These are phyloP conservation scores for Ustilago lituana DNA, from an alignment of 1,284 basidiomycete genomes.

Conservation along the genomic window DNA sequence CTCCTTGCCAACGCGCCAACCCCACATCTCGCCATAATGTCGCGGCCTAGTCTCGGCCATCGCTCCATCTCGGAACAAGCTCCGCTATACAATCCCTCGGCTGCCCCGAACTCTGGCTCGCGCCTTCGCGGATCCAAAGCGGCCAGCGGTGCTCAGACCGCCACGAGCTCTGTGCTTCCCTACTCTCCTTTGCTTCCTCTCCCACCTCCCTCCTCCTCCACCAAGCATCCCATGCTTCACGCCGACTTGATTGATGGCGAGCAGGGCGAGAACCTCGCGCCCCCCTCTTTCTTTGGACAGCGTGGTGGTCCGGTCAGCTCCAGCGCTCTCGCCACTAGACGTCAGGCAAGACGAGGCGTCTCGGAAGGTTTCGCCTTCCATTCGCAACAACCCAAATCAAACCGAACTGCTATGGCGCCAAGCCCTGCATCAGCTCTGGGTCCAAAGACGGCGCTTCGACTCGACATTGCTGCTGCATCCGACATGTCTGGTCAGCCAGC, in stretches of 20 bases:
- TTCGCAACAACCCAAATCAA: constrained; percentile 5
- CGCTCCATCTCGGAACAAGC: constrained; percentile 47
- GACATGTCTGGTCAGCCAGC: constrained; percentile 8
- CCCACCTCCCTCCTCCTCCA: constrained; percentile 17
- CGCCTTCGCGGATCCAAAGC: constrained; percentile 30
- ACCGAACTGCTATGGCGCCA: constrained; percentile 1
- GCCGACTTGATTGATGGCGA: constrained; percentile 7
- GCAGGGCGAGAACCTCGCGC: constrained; percentile 22
- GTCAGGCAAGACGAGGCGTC: constrained; percentile 27
- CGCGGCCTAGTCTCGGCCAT: constrained; percentile 29
- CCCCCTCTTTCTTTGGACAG: neutral
- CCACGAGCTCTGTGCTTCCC: constrained; percentile 28
- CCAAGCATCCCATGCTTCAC: neutral
- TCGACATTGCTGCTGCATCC: constrained; percentile 35
- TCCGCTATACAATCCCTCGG: constrained; percentile 30
- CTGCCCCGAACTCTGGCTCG: constrained; percentile 21
- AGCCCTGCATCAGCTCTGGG: constrained; percentile 3
- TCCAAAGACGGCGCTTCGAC: constrained; percentile 22
- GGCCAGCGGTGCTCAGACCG: constrained; percentile 22
- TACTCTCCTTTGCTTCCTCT: constrained; percentile 41
- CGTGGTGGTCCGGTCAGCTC: neutral
- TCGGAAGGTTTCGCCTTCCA: constrained; percentile 28
- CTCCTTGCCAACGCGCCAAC: constrained; percentile 11
- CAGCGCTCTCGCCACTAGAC: constrained; percentile 26
- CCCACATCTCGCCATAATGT: constrained; percentile 10